Percentiles rank a stretch among this genome's conserved stretches.
Conservation (phyloP, 2,329 filamentous ascomycete species). For the Aspergillus sp. region DNA sequence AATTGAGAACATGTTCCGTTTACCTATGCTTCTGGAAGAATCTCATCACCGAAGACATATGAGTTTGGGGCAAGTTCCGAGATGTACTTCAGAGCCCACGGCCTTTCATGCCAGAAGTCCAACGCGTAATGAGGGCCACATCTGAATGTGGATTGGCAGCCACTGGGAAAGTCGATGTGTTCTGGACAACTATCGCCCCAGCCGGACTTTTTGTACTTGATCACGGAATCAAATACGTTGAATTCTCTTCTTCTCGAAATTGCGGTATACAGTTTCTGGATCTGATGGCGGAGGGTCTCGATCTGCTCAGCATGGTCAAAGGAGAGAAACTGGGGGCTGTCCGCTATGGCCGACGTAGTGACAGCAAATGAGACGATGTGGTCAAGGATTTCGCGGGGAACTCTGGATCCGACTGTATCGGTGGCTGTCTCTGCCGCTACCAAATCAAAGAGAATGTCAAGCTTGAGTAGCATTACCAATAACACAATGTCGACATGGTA, state of each 20-base stretch:
- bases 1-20: too few species aligned
- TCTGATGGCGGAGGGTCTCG: background rate
- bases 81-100: background rate
- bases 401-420: background rate
- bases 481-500: background rate
- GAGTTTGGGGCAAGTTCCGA: background rate
- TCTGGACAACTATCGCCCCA: too few species aligned
- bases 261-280: background rate
- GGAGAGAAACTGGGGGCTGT: background rate
- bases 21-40: too few species aligned
- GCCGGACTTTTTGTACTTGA: too few species aligned
- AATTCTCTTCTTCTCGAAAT: background rate
- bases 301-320: background rate
- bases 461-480: background rate
- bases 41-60: too few species aligned
- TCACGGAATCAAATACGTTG: background rate
- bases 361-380: background rate
- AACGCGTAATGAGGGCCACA: background rate
- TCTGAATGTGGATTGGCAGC: background rate
- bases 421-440: background rate
- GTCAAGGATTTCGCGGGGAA: background rate
- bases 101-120: background rate
- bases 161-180: too few species aligned
- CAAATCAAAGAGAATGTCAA: background rate
- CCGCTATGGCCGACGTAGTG: background rate